Conservation (phyloP, 106 monocot genomes). For the Acanthochlamys bracteata region DNA sequence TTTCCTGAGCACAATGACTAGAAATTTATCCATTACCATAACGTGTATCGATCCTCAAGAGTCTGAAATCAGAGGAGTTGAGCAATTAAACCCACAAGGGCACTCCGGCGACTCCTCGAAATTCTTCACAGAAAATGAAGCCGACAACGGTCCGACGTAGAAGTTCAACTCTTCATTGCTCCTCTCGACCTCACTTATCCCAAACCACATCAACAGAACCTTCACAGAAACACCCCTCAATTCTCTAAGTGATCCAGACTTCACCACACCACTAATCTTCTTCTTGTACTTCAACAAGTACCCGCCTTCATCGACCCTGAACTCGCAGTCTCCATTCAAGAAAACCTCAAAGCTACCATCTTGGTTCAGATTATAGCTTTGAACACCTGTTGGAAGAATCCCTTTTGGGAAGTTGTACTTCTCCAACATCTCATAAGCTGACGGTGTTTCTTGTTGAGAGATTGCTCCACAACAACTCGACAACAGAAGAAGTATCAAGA, state of each 20-base stretch:
- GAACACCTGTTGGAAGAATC: slow-evolving; percentile 52
- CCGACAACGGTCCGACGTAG: slow-evolving; percentile 37
- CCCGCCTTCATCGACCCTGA: slow-evolving; percentile 13
- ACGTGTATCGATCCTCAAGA: too few species aligned
- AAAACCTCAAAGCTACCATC: slow-evolving; percentile 49
- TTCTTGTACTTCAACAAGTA: slow-evolving; percentile 27
- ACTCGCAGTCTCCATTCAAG: slow-evolving; percentile 31
- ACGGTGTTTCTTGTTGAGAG: slow-evolving; percentile 11
- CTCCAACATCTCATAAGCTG: slow-evolving; percentile 56
- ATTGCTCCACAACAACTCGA: too few species aligned
- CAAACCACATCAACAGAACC: slow-evolving; percentile 32
- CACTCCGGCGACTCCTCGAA: slow-evolving; percentile 31
- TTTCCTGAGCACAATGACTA: too few species aligned
- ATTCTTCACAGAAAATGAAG: slow-evolving; percentile 25
- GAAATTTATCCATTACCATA: too few species aligned
- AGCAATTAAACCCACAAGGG: slow-evolving; percentile 15
- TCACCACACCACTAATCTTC: slow-evolving; percentile 28
- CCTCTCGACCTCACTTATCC: slow-evolving; percentile 19
- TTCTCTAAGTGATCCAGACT: slow-evolving; percentile 12
- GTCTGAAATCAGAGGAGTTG: not conserved
- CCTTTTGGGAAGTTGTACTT: slow-evolving; percentile 43
- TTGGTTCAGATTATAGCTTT: slow-evolving; percentile 23
- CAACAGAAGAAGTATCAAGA: too few species aligned
- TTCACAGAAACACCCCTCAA: slow-evolving; percentile 34
- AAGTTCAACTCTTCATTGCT: slow-evolving; percentile 14